Evolutionary conservation across 768 basidiomycete species (phyloP), one percentile per base, ranked within the genome.

Genomic region (Amyloporia xantha): DNA sequence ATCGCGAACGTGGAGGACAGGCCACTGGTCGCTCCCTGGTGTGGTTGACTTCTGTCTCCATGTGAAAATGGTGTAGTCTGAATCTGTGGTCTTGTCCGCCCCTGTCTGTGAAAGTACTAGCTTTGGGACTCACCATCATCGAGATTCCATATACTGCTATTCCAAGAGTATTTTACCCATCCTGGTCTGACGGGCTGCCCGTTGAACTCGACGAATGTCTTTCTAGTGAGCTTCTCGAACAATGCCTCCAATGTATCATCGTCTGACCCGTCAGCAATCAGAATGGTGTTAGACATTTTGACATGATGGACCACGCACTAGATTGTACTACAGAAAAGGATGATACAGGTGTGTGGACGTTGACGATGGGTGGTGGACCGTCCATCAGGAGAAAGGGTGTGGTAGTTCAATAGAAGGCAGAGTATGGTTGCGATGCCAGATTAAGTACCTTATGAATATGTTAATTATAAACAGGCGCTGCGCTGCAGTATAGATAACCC

Each of bases 151-250:
- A 89, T 64, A 0, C 79, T 71, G 12, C 81, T 78, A 54, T 82
- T 81, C 71, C 80, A 93, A 53, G 86, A 79, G 62, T 97, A 97
- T 59, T 92, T 91, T 41, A 95, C 69, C 80, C 90, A 91, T 28
- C 87, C 86, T 13, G 85, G 72, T 25, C 79, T 82, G 17, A 92
- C 78, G 17, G 78, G 76, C 51, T 77, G 68, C 15, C 78, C 78
- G 47, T 72, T 68, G 59, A 82, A 82, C 19, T 79, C 78, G 0
- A 72, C 71, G 37, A 75, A 71, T 0, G 71, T 59, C 65, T 91
- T 92, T 52, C 79, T 71, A 57, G 75, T 86, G 45, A 92, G 74
- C 53, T 84, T 86, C 61, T 86, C 79, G 59, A 72, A 84, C 6
- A 92, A 72, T 23, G 73, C 72, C 20, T 73, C 66, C 28, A 91